Evolutionary conservation across 768 basidiomycete species (phyloP).

Genomic region (Leccinum arenicola): DNA sequence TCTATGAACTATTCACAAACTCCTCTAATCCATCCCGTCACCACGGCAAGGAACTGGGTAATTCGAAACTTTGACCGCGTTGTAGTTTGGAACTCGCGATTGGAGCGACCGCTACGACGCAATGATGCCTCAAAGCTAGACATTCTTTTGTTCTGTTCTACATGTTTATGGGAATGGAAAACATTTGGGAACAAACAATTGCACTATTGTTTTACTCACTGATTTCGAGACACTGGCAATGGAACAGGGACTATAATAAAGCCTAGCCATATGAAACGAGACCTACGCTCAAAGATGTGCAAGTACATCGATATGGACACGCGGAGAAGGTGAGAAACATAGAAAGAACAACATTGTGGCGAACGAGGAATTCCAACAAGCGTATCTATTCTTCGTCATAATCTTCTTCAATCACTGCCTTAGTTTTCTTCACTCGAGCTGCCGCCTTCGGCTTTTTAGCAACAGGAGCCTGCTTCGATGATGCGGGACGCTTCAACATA

Average conservation of each 20-base stretch:
- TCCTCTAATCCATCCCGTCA: not conserved
- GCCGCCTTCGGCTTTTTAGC: conserved; percentile 38
- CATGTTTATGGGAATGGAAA: not conserved
- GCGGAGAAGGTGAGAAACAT: not conserved
- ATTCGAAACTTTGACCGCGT: conserved; percentile 19
- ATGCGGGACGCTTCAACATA: conserved; percentile 36
- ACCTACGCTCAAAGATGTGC: conserved; percentile 3
- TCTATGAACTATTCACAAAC: conserved; percentile 55
- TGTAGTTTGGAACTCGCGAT: not conserved
- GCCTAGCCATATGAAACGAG: conserved; percentile 6
- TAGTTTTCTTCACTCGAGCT: conserved; percentile 39
- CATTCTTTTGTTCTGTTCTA: not conserved
- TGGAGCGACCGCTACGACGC: not conserved
- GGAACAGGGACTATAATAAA: conserved; percentile 3
- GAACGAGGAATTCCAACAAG: not conserved
- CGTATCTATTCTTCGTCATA: conserved; percentile 28
- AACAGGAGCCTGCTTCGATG: conserved; percentile 43
- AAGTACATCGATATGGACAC: conserved; percentile 9
- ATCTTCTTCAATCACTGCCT: conserved; percentile 47
- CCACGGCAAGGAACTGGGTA: not conserved
- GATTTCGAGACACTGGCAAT: not conserved
- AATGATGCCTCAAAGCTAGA: not conserved
- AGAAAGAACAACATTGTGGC: conserved; percentile 6
- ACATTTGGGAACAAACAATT: not conserved
- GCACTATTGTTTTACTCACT: not conserved